A percentile compares a stretch with the other conserved stretches of the same genome.
Evolutionary conservation across 257 asterid species (phyloP).

Genomic region (Penstemon eatonii): DNA sequence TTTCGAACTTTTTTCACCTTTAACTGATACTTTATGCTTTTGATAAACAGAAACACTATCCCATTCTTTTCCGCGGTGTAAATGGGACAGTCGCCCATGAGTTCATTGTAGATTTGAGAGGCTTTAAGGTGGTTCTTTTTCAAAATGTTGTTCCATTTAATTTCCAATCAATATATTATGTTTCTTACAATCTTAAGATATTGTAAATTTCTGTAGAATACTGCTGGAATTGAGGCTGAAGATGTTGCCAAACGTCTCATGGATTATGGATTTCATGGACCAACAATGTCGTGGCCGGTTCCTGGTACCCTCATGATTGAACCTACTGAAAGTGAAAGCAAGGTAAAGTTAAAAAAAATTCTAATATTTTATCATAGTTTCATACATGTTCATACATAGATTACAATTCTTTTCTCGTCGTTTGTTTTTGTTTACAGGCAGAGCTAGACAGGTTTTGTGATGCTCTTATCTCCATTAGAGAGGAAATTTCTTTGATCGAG

Average conservation of each 20-base stretch:
- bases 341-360: constrained; percentile 48
- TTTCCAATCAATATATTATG: background rate
- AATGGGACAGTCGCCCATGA: constrained; percentile 93
- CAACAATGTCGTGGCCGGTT: constrained; percentile 99
- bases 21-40: constrained; percentile 29
- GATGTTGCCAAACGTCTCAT: constrained; percentile 98
- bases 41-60: constrained; percentile 69
- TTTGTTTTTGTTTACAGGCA: constrained; percentile 51
- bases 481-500: constrained; percentile 85
- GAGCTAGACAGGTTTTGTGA: constrained; percentile 95
- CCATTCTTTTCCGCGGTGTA: constrained; percentile 94
- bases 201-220: constrained; percentile 42
- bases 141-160: background rate
- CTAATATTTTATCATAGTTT: background rate
- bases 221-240: constrained; percentile 98
- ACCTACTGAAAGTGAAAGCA: constrained; percentile 99
- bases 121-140: constrained; percentile 62
- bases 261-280: constrained; percentile 97
- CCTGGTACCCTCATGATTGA: constrained; percentile 99
- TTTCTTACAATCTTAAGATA: constrained; percentile 13
- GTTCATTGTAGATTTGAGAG: constrained; percentile 90
- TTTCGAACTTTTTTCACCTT: background rate
- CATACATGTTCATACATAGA: background rate
- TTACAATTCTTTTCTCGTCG: background rate
- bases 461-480: constrained; percentile 87